These are phyloP conservation scores for Guadua angustifolia DNA, from an alignment of 176 grass and related monocot genomes.

Conservation along the genomic window DNA sequence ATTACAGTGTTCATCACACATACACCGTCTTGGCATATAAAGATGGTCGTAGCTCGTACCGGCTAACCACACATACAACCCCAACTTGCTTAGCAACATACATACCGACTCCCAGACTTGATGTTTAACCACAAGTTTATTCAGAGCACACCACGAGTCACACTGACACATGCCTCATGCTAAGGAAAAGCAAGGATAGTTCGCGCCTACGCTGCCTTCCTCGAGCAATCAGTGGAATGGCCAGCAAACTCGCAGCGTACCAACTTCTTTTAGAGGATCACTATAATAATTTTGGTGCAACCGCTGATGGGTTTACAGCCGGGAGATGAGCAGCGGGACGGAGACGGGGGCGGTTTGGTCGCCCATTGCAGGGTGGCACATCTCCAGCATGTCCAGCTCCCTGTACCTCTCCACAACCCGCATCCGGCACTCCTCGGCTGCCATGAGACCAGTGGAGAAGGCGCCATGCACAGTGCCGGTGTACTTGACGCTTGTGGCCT, in stretches of 20 bases:
- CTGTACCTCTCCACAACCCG: slow-evolving; percentile 87
- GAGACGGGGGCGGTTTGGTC: slow-evolving; percentile 71
- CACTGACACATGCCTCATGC: slow-evolving; percentile 57
- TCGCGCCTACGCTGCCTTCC: slow-evolving; percentile 40
- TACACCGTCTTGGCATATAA: neutral
- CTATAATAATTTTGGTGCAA: neutral
- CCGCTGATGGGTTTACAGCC: slow-evolving; percentile 48
- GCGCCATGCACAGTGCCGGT: slow-evolving; percentile 90
- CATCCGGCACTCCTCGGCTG: slow-evolving; percentile 90
- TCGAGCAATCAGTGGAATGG: slow-evolving; percentile 61
- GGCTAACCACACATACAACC: slow-evolving; percentile 4
- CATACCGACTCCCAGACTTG: neutral
- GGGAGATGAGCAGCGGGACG: slow-evolving; percentile 87
- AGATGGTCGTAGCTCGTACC: slow-evolving; percentile 9
- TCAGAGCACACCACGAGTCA: slow-evolving; percentile 25
- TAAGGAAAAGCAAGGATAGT: slow-evolving; percentile 34
- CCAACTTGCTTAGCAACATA: slow-evolving; percentile 8
- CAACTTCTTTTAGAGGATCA: neutral
- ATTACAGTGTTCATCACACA: slow-evolving; percentile 46
- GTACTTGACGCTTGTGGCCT: slow-evolving; percentile 89
- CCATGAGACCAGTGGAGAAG: slow-evolving; percentile 86
- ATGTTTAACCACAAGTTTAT: slow-evolving; percentile 12
- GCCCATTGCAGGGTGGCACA: slow-evolving; percentile 70
- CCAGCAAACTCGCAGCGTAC: neutral
- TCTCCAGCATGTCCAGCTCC: slow-evolving; percentile 70